Evolutionary conservation across 768 basidiomycete species (phyloP).

Genomic region (Psilocybe cyanescens): DNA sequence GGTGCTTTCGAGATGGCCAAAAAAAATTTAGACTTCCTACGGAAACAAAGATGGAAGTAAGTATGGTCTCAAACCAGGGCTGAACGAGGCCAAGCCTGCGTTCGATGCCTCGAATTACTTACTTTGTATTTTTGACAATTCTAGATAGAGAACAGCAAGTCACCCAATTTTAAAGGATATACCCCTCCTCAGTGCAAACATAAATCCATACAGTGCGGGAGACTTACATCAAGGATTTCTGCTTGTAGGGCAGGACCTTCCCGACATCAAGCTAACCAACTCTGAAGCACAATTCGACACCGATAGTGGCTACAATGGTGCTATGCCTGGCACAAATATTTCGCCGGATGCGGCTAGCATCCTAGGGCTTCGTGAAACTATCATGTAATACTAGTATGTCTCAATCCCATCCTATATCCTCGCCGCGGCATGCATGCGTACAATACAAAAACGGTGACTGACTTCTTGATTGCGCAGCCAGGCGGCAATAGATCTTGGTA

Average conservation of each 20-base stretch:
- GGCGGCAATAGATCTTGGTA: slow-evolving; percentile 48
- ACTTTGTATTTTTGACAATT: not conserved
- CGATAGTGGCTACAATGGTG: slow-evolving; percentile 43
- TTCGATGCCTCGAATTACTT: no score
- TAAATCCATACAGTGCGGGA: slow-evolving; percentile 72
- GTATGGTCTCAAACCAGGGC: not conserved
- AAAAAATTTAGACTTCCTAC: slow-evolving; percentile 70
- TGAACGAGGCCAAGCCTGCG: not conserved
- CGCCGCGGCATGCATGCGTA: not conserved
- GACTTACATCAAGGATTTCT: slow-evolving; percentile 94
- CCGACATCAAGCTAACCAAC: slow-evolving; percentile 18
- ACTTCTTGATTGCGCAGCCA: slow-evolving; percentile 29
- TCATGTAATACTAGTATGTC: slow-evolving; percentile 70
- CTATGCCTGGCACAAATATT: slow-evolving; percentile 73
- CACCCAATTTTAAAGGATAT: slow-evolving; percentile 79
- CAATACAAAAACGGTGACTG: not conserved
- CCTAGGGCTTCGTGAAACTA: slow-evolving; percentile 61
- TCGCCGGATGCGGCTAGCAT: slow-evolving; percentile 65
- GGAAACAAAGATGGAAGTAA: slow-evolving; percentile 68
- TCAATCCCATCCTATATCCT: not conserved
- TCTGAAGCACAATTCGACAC: no score
- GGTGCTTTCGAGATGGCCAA: slow-evolving; percentile 51
- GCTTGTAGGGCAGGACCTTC: slow-evolving; percentile 67
- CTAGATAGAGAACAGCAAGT: slow-evolving; percentile 71
- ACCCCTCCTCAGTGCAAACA: slow-evolving; percentile 72